Conservation (phyloP, 768 basidiomycete genomes). For the Tylopilus balloui region DNA sequence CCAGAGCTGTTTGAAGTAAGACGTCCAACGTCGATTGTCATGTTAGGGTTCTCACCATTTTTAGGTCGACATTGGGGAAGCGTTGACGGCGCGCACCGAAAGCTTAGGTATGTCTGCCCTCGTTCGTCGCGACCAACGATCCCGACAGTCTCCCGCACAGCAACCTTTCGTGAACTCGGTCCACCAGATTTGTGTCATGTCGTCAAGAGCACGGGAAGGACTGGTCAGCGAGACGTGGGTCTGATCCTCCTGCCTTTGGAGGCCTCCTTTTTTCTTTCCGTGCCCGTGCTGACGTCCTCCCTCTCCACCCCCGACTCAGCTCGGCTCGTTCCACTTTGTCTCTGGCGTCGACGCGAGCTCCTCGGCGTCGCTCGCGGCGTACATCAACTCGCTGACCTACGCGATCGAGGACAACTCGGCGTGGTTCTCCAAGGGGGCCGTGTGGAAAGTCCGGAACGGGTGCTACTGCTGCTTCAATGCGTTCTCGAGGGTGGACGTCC, state of each 20-base stretch:
- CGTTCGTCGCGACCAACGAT: neutral
- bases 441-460: conserved; percentile 91
- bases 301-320: conserved; percentile 42
- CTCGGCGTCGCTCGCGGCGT: conserved; percentile 94
- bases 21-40: neutral
- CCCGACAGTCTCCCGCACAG: conserved; percentile 38
- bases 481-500: conserved; percentile 92
- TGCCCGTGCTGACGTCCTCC: neutral
- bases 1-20: conserved; percentile 95
- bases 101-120: conserved; percentile 65
- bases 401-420: conserved; percentile 85
- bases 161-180: conserved; percentile 93
- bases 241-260: no score
- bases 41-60: conserved; percentile 5
- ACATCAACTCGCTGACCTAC: conserved; percentile 98
- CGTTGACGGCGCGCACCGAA: conserved; percentile 86
- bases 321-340: conserved; percentile 95
- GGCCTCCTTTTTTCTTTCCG: neutral
- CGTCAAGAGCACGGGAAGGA: conserved; percentile 82
- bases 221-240: conserved; percentile 84
- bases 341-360: conserved; percentile 99
- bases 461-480: conserved; percentile 99
- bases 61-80: conserved; percentile 87
- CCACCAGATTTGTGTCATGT: conserved; percentile 97
- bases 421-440: conserved; percentile 84